Evolutionary conservation across 2,329 filamentous ascomycete species (phyloP).

Genomic region (Colletotrichum tropicale): DNA sequence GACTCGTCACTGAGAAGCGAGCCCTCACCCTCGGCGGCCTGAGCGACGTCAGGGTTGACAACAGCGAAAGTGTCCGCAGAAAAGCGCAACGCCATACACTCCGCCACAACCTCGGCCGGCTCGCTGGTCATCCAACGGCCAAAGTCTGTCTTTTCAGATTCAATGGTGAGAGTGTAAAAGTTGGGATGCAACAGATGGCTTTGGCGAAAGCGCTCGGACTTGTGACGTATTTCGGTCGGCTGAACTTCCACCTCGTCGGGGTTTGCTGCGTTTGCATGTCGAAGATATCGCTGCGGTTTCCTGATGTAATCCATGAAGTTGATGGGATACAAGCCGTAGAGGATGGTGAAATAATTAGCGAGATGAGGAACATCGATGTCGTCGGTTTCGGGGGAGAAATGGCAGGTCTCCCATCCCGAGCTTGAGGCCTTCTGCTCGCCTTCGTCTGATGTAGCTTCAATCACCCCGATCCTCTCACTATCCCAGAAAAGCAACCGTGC

Average conservation of each 20-base stretch:
- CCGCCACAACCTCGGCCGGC: slow-evolving; percentile 78
- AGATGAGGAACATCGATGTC: slow-evolving; percentile 70
- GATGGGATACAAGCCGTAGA: slow-evolving; percentile 83
- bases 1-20: slow-evolving; percentile 29
- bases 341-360: slow-evolving; percentile 77
- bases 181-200: slow-evolving; percentile 82
- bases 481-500: slow-evolving; percentile 83
- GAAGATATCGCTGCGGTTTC: slow-evolving; percentile 79
- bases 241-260: slow-evolving; percentile 80
- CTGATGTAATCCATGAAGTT: slow-evolving; percentile 88
- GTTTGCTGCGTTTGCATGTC: slow-evolving; percentile 72
- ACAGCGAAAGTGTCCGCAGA: slow-evolving; percentile 26
- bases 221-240: slow-evolving; percentile 75
- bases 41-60: not conserved
- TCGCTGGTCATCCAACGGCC: slow-evolving; percentile 82
- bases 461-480: slow-evolving; percentile 47
- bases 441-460: slow-evolving; percentile 43
- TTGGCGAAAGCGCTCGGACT: slow-evolving; percentile 76
- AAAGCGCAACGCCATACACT: slow-evolving; percentile 74
- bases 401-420: slow-evolving; percentile 67
- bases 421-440: slow-evolving; percentile 37
- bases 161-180: slow-evolving; percentile 79
- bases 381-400: slow-evolving; percentile 66
- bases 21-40: slow-evolving; percentile 24
- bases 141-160: slow-evolving; percentile 78